phyloP scores from a whole-genome alignment of 495 filamentous ascomycete species.

The Oleoguttula mirabilis region DNA sequence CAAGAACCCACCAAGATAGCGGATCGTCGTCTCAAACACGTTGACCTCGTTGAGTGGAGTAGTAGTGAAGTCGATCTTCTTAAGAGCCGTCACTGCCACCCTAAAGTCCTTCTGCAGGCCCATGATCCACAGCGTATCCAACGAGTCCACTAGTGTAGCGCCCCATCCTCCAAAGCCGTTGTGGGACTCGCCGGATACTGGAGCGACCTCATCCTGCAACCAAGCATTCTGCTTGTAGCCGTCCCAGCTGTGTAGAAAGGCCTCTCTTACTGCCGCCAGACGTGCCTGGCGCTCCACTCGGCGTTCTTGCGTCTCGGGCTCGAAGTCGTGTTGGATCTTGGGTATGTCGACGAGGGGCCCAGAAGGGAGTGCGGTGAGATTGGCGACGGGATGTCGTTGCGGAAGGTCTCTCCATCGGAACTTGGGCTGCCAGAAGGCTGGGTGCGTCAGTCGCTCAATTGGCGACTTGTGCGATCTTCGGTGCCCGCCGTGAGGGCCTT shows the following conservation, averaged over 20 bases:
- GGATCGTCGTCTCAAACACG: conserved; percentile 40
- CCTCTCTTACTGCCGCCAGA: conserved; percentile 48
- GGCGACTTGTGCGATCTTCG: background rate
- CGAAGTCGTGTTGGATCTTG: conserved; percentile 32
- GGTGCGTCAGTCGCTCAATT: conserved; percentile 2
- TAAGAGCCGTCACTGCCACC: conserved; percentile 24
- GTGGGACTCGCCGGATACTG: conserved; percentile 43
- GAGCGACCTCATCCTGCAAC: conserved; percentile 65
- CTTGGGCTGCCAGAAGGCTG: conserved; percentile 1
- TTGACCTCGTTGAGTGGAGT: conserved; percentile 26
- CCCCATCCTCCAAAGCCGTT: conserved; percentile 30
- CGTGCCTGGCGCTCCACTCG: conserved; percentile 32
- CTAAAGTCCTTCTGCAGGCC: conserved; percentile 29
- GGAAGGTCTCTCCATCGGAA: conserved; percentile 18
- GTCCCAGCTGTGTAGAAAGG: conserved; percentile 61
- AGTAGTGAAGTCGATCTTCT: conserved; percentile 30
- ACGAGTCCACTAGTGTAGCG: conserved; percentile 29
- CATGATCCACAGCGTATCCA: conserved; percentile 33
- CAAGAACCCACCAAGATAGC: conserved; percentile 41
- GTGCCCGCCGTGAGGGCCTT: background rate
- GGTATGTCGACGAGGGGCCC: conserved; percentile 14
- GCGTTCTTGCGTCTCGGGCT: conserved; percentile 31
- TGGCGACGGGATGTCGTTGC: conserved; percentile 16
- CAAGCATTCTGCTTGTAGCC: conserved; percentile 68
- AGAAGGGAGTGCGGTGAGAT: conserved; percentile 8